Evolutionary conservation across 345 rosid genomes (phyloP), one percentile per base, ranked within the genome.

Genomic region (Erysimum cheiranthoides): DNA sequence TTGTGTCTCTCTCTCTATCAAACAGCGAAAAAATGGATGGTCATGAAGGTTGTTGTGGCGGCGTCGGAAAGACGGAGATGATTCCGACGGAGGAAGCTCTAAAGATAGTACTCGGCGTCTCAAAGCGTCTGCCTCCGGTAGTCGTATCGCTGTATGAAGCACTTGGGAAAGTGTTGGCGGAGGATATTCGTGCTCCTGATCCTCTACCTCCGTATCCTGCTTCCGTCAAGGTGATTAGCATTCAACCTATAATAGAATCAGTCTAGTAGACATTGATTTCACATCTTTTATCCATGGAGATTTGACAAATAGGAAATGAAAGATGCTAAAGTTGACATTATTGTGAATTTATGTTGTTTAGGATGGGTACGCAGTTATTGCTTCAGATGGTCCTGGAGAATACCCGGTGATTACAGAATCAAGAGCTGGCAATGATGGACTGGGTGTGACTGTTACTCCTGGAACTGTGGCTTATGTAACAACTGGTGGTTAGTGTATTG

Each of bases 401-500:
- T 95, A 95, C 74, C 87, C 89, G 5, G 87, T 95, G 45, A 85
- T 95, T 61, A 82, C 93, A 16, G 99, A 95, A 80, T 92, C 98
- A 25, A 88, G 97, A 82, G 99, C 99, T 74, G 97, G 99, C 79
- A 92, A 89, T 75, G 97, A 92, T 78, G 99, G 88, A 31, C 66
- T 92, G 39, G 97, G 90, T 53, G 91, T 95, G 38, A 83, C 79
- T 25, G 84, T 95, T 64, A 87, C 87, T 73, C 89, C 97, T 38
- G 97, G 99, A 64, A 90, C 99, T 52, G 91, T 92, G 81, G 98
- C 98, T 39, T 95, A 95, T 82, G 98, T 95, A 12, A 95, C 98
- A 21, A 95, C 99, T 50, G 98, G 99, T 88, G 99, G 99, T 90
- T 47, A 64, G 80, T 75, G 16, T 31, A 10, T 73, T 66, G 31